A percentile compares a stretch with the other conserved stretches of the same genome.
Evolutionary conservation across 148 eudicot species (phyloP).

Genomic region (Heliamphora exappendiculata): DNA sequence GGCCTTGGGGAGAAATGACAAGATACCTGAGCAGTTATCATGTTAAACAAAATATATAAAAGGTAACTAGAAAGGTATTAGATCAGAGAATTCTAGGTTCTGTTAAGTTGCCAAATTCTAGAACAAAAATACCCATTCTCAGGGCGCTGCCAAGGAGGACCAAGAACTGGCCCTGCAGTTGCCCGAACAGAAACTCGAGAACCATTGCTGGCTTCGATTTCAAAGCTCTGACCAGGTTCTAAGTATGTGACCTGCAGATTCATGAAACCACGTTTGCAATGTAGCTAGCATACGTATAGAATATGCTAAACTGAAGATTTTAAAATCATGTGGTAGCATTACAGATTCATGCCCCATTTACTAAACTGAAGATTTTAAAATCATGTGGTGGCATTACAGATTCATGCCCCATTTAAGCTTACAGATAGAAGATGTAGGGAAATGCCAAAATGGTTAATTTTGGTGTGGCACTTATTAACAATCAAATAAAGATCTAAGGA

Average conservation of each 20-base stretch:
- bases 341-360: not conserved
- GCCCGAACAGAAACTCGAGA: conserved; percentile 49
- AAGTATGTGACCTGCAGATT: conserved; percentile 59
- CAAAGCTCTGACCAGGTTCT: conserved; percentile 75
- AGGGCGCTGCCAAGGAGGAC: conserved; percentile 99
- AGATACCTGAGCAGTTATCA: conserved; percentile 48
- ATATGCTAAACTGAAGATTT: not conserved
- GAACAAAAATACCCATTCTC: conserved; percentile 68
- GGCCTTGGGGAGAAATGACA: conserved; percentile 50
- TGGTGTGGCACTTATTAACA: not conserved
- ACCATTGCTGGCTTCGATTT: conserved; percentile 54
- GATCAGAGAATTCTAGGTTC: not conserved
- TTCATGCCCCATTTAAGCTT: not conserved
- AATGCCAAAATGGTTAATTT: not conserved
- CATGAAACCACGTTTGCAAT: not conserved
- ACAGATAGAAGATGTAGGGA: not conserved
- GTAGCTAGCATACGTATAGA: not conserved
- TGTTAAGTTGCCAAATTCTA: not conserved
- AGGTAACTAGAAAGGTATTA: not conserved
- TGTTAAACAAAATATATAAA: not conserved
- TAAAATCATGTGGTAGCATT: not conserved
- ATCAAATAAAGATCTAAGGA: not conserved
- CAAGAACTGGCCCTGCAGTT: conserved; percentile 89
- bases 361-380: not conserved
- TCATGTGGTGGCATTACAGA: not conserved